A percentile compares a stretch with the other conserved stretches of the same genome.
Evolutionary conservation across 768 basidiomycete species (phyloP).

Genomic region (Candolleomyces aberdarensis): DNA sequence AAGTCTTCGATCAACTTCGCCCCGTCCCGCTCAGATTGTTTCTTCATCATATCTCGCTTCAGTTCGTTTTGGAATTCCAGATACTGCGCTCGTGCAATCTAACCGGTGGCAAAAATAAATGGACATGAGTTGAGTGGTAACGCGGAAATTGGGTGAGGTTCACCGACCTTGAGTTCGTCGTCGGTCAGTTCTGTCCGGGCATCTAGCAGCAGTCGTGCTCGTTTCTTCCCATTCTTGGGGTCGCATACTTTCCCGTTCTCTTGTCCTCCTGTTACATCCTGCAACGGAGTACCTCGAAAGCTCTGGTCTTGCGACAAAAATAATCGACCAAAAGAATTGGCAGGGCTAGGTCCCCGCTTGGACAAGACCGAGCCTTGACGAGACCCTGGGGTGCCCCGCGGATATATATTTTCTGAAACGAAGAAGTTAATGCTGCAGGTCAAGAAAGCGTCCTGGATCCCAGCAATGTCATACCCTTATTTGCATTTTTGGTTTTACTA

Average conservation of each 20-base stretch:
- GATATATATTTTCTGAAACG: neutral
- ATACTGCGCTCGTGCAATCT: conserved; percentile 68
- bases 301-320: conserved; percentile 38
- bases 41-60: conserved; percentile 47
- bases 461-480: neutral
- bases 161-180: conserved; percentile 68
- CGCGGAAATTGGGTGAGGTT: neutral
- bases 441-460: neutral
- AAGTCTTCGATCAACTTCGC: conserved; percentile 55
- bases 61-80: conserved; percentile 56
- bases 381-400: neutral
- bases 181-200: conserved; percentile 77
- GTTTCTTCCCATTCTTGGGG: conserved; percentile 35
- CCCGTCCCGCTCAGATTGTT: conserved; percentile 54
- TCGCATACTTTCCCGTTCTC: conserved; percentile 23
- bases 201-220: conserved; percentile 63
- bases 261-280: conserved; percentile 25
- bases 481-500: neutral
- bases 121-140: neutral
- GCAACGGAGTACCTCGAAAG: conserved; percentile 7
- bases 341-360: conserved; percentile 14
- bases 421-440: too few relatives aligned
- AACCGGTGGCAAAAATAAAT: neutral
- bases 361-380: neutral
- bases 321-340: conserved; percentile 36